These are phyloP conservation scores for Fusarium tuaranense DNA, from an alignment of 2,329 filamentous ascomycete species.

Conservation along the genomic window DNA sequence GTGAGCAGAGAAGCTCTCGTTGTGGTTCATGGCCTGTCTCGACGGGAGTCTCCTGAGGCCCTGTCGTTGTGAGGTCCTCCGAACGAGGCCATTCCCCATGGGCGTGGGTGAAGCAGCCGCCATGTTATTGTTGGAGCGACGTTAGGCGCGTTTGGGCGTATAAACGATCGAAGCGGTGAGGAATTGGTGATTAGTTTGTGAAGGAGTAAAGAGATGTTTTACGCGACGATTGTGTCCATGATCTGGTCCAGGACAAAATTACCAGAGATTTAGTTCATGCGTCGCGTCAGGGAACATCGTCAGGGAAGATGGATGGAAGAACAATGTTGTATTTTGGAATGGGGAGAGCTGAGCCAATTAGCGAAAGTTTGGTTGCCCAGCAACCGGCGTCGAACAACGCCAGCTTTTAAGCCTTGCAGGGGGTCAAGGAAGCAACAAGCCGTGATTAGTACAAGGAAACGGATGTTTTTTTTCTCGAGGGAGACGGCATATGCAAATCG, in stretches of 20 bases:
- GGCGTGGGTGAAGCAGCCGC: slow-evolving; percentile 68
- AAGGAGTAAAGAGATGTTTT: slow-evolving; percentile 49
- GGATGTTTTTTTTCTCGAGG: neutral
- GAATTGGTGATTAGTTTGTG: slow-evolving; percentile 31
- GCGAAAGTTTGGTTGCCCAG: slow-evolving; percentile 45
- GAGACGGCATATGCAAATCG: neutral
- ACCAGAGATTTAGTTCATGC: slow-evolving; percentile 51
- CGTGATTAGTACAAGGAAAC: neutral
- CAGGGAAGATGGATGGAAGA: slow-evolving; percentile 37
- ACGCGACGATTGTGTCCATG: slow-evolving; percentile 57
- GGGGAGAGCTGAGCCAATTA: slow-evolving; percentile 47
- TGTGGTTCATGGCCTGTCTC: slow-evolving; percentile 58
- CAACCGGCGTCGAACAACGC: slow-evolving; percentile 40
- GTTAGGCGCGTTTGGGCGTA: slow-evolving; percentile 34
- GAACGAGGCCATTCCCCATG: slow-evolving; percentile 60
- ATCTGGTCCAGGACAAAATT: slow-evolving; percentile 48
- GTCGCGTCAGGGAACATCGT: slow-evolving; percentile 47
- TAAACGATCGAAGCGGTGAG: slow-evolving; percentile 25
- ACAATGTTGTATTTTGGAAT: slow-evolving; percentile 44
- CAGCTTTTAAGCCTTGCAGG: slow-evolving; percentile 11
- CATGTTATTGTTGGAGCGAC: slow-evolving; percentile 53
- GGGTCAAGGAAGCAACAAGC: neutral
- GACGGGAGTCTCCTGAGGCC: slow-evolving; percentile 63
- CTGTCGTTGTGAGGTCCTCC: slow-evolving; percentile 69
- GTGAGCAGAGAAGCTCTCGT: slow-evolving; percentile 58